phyloP scores from a whole-genome alignment of 2,329 filamentous ascomycete genomes.

The Ploettnerulaceae sp. region DNA sequence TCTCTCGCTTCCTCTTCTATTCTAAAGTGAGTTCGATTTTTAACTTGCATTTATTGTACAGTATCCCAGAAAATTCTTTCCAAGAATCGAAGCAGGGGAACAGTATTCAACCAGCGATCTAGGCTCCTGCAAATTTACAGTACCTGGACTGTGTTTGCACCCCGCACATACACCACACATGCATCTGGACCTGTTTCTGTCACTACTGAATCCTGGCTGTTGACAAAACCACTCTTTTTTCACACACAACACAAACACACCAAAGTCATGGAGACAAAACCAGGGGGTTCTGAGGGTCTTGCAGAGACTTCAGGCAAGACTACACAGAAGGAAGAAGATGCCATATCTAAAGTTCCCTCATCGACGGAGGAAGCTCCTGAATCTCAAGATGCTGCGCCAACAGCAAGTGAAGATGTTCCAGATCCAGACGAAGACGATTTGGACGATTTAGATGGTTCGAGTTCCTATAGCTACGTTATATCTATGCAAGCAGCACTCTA shows the following conservation, averaged over 20 bases:
- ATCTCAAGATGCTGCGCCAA: conserved; percentile 13
- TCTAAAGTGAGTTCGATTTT: too few relatives aligned
- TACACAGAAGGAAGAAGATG: conserved; percentile 16
- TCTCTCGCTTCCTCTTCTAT: background rate
- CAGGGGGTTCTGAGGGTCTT: conserved; percentile 5
- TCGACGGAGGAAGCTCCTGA: conserved; percentile 8
- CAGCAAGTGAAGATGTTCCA: conserved; percentile 54
- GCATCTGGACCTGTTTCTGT: background rate
- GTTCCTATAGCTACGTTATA: background rate
- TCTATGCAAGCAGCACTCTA: background rate
- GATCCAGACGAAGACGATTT: conserved; percentile 92
- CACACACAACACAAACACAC: background rate
- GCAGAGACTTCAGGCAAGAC: conserved; percentile 15
- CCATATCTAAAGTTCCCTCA: conserved; percentile 11
- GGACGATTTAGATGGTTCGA: conserved; percentile 80
- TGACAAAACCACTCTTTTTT: background rate
- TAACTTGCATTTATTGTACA: too few relatives aligned
- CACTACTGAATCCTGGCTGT: conserved; percentile 4
- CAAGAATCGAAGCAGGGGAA: too few relatives aligned
- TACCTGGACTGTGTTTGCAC: background rate
- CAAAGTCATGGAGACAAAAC: conserved; percentile 13
- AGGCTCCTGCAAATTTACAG: background rate
- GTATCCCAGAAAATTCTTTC: background rate
- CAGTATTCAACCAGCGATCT: background rate
- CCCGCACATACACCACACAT: conserved; percentile 2